A percentile compares a stretch with the other conserved stretches of the same genome.
phyloP scores from a whole-genome alignment of 2,329 filamentous ascomycete species.

The Aureobasidium sp. region DNA sequence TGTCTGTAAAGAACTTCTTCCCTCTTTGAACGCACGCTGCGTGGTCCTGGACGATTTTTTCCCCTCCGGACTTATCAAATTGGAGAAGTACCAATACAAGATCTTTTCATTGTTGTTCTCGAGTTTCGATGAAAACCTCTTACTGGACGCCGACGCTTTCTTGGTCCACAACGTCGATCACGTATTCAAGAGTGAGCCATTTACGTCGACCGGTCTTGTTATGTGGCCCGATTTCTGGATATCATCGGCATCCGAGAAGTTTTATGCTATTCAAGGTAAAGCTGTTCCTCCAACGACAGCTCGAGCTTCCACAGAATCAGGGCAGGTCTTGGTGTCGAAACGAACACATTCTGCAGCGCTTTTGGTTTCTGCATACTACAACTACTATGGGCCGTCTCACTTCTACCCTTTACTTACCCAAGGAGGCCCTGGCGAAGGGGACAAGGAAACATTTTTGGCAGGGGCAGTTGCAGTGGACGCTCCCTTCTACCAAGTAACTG shows the following conservation, averaged over 20 bases:
- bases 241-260: slow-evolving; percentile 33
- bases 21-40: slow-evolving; percentile 38
- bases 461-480: slow-evolving; percentile 37
- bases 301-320: slow-evolving; percentile 35
- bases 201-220: slow-evolving; percentile 36
- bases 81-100: slow-evolving; percentile 44
- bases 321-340: slow-evolving; percentile 42
- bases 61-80: slow-evolving; percentile 23
- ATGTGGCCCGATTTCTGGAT: slow-evolving; percentile 45
- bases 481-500: slow-evolving; percentile 36
- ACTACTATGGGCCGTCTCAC: slow-evolving; percentile 39
- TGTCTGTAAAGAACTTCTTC: slow-evolving; percentile 39
- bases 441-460: slow-evolving; percentile 46
- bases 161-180: slow-evolving; percentile 34
- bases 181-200: slow-evolving; percentile 38
- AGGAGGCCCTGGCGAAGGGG: slow-evolving; percentile 43
- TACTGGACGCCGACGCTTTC: slow-evolving; percentile 44
- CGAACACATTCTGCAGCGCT: slow-evolving; percentile 36
- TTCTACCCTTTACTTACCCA: slow-evolving; percentile 43
- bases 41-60: slow-evolving; percentile 39
- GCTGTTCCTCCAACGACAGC: slow-evolving; percentile 21
- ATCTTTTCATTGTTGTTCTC: slow-evolving; percentile 44
- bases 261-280: slow-evolving; percentile 35
- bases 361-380: slow-evolving; percentile 44
- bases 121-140: slow-evolving; percentile 43